Percentiles rank a stretch among this genome's conserved stretches.
phyloP scores from a whole-genome alignment of 495 filamentous ascomycete genomes.

The Penicillium dipodomyicola region DNA sequence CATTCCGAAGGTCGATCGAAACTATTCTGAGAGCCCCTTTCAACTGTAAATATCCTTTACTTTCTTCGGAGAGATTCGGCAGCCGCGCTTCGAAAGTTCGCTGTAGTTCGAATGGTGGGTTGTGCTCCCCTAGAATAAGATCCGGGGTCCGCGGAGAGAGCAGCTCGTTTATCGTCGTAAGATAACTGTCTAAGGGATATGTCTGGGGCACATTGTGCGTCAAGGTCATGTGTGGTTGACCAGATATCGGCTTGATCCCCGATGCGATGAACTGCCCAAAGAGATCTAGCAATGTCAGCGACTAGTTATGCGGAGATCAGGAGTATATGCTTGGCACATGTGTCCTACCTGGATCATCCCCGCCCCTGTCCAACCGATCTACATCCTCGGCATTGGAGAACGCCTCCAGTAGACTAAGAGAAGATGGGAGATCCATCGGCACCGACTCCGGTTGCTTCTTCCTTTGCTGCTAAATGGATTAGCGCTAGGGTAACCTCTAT shows the following conservation, averaged over 20 bases:
- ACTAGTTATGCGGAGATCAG: neutral
- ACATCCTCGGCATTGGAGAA: constrained; percentile 15
- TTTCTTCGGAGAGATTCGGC: constrained; percentile 7
- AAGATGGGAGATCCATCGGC: constrained; percentile 3
- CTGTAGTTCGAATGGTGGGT: neutral
- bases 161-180: constrained; percentile 9
- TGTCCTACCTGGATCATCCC: constrained; percentile 1
- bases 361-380: constrained; percentile 1
- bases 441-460: constrained; percentile 1
- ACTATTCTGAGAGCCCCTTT: constrained; percentile 10
- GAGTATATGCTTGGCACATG: neutral
- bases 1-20: constrained; percentile 4
- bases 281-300: neutral
- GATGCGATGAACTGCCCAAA: constrained; percentile 4
- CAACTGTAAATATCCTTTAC: constrained; percentile 1
- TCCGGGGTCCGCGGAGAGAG: constrained; percentile 6
- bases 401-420: constrained; percentile 6
- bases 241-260: constrained; percentile 7
- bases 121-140: neutral
- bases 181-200: constrained; percentile 12
- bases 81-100: neutral
- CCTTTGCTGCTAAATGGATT: neutral
- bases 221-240: constrained; percentile 6
- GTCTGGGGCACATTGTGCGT: constrained; percentile 12
- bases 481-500: neutral